phyloP scores from a whole-genome alignment of 208 protist genomes.

The Acanthamoeba quina region DNA sequence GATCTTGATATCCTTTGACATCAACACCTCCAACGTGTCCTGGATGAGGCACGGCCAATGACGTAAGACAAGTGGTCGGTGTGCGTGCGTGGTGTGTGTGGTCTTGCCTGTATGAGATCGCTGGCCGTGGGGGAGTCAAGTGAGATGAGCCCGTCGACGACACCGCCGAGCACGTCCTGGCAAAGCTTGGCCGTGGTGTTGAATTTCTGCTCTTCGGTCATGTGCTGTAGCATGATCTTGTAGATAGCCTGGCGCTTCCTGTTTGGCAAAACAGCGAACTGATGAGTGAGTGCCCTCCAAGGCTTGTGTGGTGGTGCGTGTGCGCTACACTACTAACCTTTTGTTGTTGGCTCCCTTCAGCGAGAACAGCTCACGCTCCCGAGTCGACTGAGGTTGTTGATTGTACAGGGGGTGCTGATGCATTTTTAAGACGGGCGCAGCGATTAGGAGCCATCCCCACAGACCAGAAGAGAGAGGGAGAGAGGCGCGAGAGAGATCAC shows the following conservation, averaged over 20 bases:
- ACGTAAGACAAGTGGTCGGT: background rate
- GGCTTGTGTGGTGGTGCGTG: background rate
- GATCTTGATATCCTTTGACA: constrained; percentile 81
- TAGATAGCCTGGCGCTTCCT: constrained; percentile 82
- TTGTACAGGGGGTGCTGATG: constrained; percentile 80
- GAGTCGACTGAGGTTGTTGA: constrained; percentile 60
- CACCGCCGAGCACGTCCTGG: constrained; percentile 78
- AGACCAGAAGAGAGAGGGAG: too few species aligned
- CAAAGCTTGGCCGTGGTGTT: constrained; percentile 74
- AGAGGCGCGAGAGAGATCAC: background rate
- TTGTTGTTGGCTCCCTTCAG: background rate
- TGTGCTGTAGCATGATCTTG: constrained; percentile 75
- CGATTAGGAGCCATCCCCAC: background rate
- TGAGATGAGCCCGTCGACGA: constrained; percentile 78
- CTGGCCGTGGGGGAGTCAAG: constrained; percentile 78
- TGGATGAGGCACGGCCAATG: too few species aligned
- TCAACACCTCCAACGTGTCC: constrained; percentile 52
- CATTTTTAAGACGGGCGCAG: background rate
- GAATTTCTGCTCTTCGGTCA: constrained; percentile 83
- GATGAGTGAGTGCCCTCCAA: background rate
- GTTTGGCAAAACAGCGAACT: too few species aligned
- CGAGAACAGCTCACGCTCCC: constrained; percentile 68
- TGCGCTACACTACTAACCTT: background rate
- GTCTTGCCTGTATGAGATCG: constrained; percentile 64
- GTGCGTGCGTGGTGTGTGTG: background rate